Base-by-base conservation (phyloP, 805 yeast genomes). In the Wickerhamiella azymoides region DNA sequence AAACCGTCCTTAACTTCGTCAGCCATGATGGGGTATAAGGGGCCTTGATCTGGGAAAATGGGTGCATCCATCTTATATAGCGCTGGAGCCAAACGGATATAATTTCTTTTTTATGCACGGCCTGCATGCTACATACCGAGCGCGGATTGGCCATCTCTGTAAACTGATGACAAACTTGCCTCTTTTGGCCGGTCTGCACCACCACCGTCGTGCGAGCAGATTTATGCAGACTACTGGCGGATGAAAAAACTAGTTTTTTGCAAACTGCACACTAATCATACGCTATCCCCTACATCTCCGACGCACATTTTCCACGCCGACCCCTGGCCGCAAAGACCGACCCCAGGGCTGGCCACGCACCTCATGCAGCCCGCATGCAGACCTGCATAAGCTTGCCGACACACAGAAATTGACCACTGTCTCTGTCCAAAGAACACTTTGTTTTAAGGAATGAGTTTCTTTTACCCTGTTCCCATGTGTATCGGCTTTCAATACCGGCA, bases 1-100 rank as follows among this genome's bases (percentile, higher is more conserved):
- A 71, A 76, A 52, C 68, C 73, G 33, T 52, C 46, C 46, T 44
- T 40, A 28, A 54, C 52, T 47, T 49, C 58, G 52, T 54, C 57
- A 52, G 57, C 53, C 58, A 53, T 56, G 51, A 32, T 39, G 46
- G 49, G 49, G 46, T 42, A 42, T 42, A 40, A n/a, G 33, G 40
- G 40, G 45, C 40, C 45, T 18, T 35, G 37, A 16, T 36, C 38
- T 36, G 35, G 40, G 39, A 17, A 35, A 35, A 21, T 36, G 42
- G 46, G 41, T 10, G 38, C 19, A 18, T 28, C 21, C 18, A 18
- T 27, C 40, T 48, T 48, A 40, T 30, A 48, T 48, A 48, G 40
- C 30, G 27, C 28, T 18, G 27, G 42, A 39, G 43, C 46, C 42
- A 40, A 48, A 45, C 48, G 41, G 40, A 24, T 43, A 46, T 40